A percentile compares a stretch with the other conserved stretches of the same genome.
Conservation (phyloP, 352 stramenopile species). For the Phytophthora citrophthora region DNA sequence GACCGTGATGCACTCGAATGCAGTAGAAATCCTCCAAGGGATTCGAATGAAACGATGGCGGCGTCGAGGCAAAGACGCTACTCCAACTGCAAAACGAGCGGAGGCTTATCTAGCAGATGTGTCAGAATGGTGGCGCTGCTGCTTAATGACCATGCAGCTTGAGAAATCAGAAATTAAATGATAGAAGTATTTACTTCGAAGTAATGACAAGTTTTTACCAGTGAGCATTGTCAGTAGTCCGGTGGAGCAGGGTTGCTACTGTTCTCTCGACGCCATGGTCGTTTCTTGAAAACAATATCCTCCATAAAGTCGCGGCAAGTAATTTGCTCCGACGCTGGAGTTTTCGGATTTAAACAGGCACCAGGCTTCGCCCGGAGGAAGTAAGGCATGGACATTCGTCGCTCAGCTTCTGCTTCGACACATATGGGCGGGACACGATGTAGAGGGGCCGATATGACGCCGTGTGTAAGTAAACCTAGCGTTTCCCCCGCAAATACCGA, state of each 20-base stretch:
- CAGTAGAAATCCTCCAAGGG: conserved; percentile 16
- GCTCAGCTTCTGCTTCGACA: conserved; percentile 58
- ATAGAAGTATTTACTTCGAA: neutral
- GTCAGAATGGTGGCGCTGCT: conserved; percentile 63
- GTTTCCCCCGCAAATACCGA: conserved; percentile 86
- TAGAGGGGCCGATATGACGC: conserved; percentile 70
- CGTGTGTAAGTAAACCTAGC: conserved; percentile 75
- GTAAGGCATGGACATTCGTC: conserved; percentile 89
- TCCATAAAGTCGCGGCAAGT: conserved; percentile 88
- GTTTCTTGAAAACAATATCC: conserved; percentile 79
- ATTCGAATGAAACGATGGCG: conserved; percentile 30
- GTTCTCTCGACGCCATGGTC: conserved; percentile 68
- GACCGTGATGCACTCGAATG: conserved; percentile 1
- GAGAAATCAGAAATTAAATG: conserved; percentile 14
- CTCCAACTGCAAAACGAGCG: conserved; percentile 14
- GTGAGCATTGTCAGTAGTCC: conserved; percentile 49
- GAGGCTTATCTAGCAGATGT: conserved; percentile 41
- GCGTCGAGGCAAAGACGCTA: conserved; percentile 17
- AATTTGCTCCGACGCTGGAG: conserved; percentile 41
- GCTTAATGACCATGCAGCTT: neutral
- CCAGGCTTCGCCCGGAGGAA: conserved; percentile 71
- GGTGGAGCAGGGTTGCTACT: conserved; percentile 41
- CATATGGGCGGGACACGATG: conserved; percentile 80
- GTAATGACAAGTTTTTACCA: neutral
- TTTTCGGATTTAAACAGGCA: conserved; percentile 63